Conservation (phyloP, 2,329 filamentous ascomycete genomes). For the Phaeophleospora eucalypticola region DNA sequence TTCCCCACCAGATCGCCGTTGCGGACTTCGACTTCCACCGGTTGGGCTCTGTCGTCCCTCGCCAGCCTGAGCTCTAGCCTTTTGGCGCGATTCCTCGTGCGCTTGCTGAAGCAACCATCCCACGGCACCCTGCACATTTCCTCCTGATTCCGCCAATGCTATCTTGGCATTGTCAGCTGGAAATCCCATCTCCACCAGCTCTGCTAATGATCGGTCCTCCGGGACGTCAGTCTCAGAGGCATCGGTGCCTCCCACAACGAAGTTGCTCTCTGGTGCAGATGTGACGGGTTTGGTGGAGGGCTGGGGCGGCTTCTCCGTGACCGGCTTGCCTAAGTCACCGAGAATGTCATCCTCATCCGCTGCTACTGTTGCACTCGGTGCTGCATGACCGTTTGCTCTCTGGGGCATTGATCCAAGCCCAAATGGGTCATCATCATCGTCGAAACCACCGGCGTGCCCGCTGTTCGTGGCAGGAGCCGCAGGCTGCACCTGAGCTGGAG, state of each 20-base stretch:
- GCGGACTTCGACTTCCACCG: slow-evolving; percentile 18
- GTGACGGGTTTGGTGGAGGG: slow-evolving; percentile 8
- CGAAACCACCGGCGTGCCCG: slow-evolving; percentile 21
- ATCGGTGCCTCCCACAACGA: slow-evolving; percentile 6
- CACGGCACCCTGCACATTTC: slow-evolving; percentile 80
- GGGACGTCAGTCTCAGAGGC: slow-evolving; percentile 13
- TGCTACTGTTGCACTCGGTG: slow-evolving; percentile 11
- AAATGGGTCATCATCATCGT: slow-evolving; percentile 81
- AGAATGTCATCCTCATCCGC: slow-evolving; percentile 59
- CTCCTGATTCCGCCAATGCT: slow-evolving; percentile 75
- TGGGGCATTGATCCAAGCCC: slow-evolving; percentile 54
- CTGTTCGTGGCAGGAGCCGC: slow-evolving; percentile 1
- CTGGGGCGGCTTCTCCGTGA: slow-evolving; percentile 43
- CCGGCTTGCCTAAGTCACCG: slow-evolving; percentile 57
- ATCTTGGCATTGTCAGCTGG: slow-evolving; percentile 75
- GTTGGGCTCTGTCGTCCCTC: slow-evolving; percentile 20
- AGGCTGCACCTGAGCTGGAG: slow-evolving; percentile 29
- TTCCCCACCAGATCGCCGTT: slow-evolving; percentile 30
- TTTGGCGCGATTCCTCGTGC: slow-evolving; percentile 75
- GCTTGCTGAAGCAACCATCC: slow-evolving; percentile 89
- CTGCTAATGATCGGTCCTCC: slow-evolving; percentile 71
- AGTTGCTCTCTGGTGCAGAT: slow-evolving; percentile 3
- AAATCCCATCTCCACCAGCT: slow-evolving; percentile 94
- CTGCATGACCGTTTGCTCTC: slow-evolving; percentile 22
- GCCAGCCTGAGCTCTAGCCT: slow-evolving; percentile 43